phyloP scores from a whole-genome alignment of 306 rosid species.

The Quercus ilex region DNA sequence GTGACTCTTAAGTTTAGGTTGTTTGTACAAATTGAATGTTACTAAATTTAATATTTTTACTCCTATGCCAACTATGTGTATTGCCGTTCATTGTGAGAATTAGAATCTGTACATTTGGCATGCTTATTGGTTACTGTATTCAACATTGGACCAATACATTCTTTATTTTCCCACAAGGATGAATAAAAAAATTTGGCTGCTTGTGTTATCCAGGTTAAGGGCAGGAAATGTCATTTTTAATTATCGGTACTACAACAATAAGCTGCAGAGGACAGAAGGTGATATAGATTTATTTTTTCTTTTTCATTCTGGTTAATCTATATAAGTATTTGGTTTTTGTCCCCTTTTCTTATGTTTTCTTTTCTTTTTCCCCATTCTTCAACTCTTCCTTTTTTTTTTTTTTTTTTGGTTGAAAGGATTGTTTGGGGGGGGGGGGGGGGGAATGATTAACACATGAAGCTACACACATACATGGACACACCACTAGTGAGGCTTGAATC shows the following conservation, averaged over 20 bases:
- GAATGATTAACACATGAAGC: no score
- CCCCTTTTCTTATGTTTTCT: no score
- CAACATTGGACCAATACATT: neutral
- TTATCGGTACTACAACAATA: slow-evolving; percentile 76
- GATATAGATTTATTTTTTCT: slow-evolving; percentile 10
- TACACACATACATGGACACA: neutral
- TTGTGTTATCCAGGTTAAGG: slow-evolving; percentile 61
- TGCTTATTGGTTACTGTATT: neutral
- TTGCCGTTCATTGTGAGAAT: neutral
- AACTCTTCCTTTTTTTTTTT: no score
- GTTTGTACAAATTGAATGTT: neutral
- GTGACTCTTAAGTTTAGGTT: neutral
- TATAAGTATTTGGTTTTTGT: neutral
- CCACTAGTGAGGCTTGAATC: neutral
- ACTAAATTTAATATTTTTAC: neutral
- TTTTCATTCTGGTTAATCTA: slow-evolving; percentile 1
- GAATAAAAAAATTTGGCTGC: slow-evolving; percentile 1
- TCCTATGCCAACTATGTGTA: neutral
- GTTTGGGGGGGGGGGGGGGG: no score
- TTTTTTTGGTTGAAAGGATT: no score
- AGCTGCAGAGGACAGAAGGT: slow-evolving; percentile 76
- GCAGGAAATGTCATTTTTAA: slow-evolving; percentile 68
- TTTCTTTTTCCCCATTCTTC: no score
- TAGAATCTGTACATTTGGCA: neutral
- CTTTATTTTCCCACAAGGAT: neutral